Conservation (phyloP, 1,284 basidiomycete species). For the Cronartium quercuum region DNA sequence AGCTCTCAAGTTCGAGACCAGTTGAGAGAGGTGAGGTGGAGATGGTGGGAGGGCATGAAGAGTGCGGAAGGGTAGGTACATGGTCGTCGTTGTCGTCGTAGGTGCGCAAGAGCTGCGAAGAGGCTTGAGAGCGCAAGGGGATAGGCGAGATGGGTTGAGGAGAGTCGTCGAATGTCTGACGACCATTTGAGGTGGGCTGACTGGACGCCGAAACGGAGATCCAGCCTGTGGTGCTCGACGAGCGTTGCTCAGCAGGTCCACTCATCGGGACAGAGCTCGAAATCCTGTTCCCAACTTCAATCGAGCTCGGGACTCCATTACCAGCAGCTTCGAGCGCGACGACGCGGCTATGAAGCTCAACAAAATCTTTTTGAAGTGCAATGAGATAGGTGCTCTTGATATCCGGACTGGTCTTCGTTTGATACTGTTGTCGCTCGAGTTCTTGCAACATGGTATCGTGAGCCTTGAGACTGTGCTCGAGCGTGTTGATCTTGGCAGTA, state of each 20-base stretch:
- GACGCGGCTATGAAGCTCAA: conserved; percentile 18
- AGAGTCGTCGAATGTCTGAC: neutral
- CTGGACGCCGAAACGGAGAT: neutral
- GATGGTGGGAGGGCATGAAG: neutral
- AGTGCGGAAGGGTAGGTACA: neutral
- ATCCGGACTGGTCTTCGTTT: conserved; percentile 6
- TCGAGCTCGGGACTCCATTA: neutral
- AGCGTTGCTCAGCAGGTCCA: neutral
- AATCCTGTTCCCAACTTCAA: neutral
- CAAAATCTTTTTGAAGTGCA: conserved; percentile 35
- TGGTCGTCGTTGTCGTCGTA: neutral
- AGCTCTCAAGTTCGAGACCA: neutral
- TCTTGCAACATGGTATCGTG: conserved; percentile 21
- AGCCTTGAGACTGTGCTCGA: conserved; percentile 13
- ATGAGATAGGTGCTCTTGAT: conserved; percentile 31
- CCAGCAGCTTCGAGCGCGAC: conserved; percentile 4
- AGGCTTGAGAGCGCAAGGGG: neutral
- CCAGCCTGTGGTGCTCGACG: neutral
- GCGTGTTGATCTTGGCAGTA: conserved; percentile 24
- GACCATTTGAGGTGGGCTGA: neutral
- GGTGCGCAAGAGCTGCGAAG: neutral
- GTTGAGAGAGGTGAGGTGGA: neutral
- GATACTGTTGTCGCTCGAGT: conserved; percentile 7
- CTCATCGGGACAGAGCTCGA: neutral
- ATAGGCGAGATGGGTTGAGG: neutral